Conservation (phyloP, 495 filamentous ascomycete species). For the Xylaria venustula region DNA sequence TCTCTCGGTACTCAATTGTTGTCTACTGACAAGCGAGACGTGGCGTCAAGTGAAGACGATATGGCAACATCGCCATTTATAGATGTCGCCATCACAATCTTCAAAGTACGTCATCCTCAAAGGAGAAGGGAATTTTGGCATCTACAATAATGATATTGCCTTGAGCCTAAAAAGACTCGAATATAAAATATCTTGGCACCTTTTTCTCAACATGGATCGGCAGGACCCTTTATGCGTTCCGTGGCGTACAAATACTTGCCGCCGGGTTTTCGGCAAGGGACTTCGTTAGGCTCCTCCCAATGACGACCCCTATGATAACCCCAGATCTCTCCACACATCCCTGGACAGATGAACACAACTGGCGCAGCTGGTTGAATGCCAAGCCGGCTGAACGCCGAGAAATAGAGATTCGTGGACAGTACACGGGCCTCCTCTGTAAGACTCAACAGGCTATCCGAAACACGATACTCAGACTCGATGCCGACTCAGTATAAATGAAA, state of each 20-base stretch:
- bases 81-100: background rate
- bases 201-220: background rate
- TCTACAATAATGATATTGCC: background rate
- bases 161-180: constrained; percentile 12
- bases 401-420: background rate
- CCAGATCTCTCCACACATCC: constrained; percentile 5
- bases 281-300: background rate
- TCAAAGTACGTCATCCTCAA: constrained; percentile 9
- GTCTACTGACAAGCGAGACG: background rate
- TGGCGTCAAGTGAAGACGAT: background rate
- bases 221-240: constrained; percentile 11
- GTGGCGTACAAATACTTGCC: constrained; percentile 1
- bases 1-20: background rate
- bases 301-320: background rate
- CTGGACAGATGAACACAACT: constrained; percentile 2
- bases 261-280: constrained; percentile 8
- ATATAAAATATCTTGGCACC: constrained; percentile 6
- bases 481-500: constrained; percentile 3
- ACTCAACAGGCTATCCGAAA: background rate
- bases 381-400: constrained; percentile 12
- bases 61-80: constrained; percentile 12
- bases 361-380: background rate
- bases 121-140: background rate
- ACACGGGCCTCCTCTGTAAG: background rate
- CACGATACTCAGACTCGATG: background rate